Base-by-base conservation (phyloP, 441 rosid genomes). In the Arabidopsis hybrid region DNA sequence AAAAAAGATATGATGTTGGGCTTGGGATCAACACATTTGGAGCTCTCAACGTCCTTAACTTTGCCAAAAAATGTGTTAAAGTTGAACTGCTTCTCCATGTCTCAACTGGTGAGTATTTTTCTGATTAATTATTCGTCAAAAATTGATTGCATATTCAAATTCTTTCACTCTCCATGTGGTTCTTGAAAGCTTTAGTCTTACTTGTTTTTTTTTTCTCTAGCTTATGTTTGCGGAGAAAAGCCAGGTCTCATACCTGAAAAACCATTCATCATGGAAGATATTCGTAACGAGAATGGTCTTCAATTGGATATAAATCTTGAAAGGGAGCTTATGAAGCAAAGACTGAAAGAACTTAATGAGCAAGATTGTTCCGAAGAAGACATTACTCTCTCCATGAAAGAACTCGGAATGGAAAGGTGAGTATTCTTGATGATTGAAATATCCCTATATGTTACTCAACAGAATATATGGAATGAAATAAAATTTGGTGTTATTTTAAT, bases 1-100 rank as follows among this genome's bases (percentile, higher is more conserved):
- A 46, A 43, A 78, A 21, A 14, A 63, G 99, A 69, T 94, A 92
- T 60, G 99, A 94, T 72, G 80, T 84, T 52, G 91, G 95, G n/a
- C 86, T 91, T 78, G 84, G 81, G 40, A 81, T 89, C 70, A 91
- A 94, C 72, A 87, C 99, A 61, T 73, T 88, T 62, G 97, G 99
- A 76, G 91, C 89, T 17, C 86, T 81, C 70, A 49, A 88, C 50
- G 87, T 87, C 12, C 38, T 80, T 26, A 77, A 83, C 77, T 94
- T 94, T 59, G 87, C 91, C 81, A 58, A 74, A 50, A 74, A 6
- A 12, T 74, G 78, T 66, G 78, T 59, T 39, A 74, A 59, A 39
- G 38, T 55, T 17, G 31, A 74, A 59, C 13, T 86, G 31, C 69
- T 90, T 63, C 80, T 92, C 69, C 99, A 90, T 32, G 91, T 92